Base-by-base conservation (phyloP, 2,329 filamentous ascomycete species). In the Microsporum canis region DNA sequence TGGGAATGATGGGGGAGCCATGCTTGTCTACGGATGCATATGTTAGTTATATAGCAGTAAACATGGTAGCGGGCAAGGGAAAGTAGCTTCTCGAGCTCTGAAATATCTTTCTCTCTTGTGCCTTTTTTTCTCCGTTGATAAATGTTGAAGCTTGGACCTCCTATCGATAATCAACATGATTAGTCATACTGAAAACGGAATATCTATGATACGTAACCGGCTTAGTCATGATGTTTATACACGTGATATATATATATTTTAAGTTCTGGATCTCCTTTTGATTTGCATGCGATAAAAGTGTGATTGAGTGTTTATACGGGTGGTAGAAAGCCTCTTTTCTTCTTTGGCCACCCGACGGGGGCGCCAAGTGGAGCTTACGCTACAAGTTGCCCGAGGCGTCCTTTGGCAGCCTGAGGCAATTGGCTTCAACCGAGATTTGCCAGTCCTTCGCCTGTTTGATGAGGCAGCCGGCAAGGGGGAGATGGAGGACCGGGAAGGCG, bases 1-100 rank as follows among this genome's bases (percentile, higher is more conserved):
- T 17, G 74, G 74, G 58, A 77, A 71, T 5, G 75, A 75, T 36
- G 76, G 76, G 38, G 76, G 76, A 60, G 62, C 60, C 62, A 63
- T 63, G n/a, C 31, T 55, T 34, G 17, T 55, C 8, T 10, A 23
- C 33, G 14, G 31, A 36, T 5, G 7, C 33, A 36, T n/a, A n/a
- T 43, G 2, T 55, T 14, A 23, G 31, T 17, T 34, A 55, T 55
- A 36, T 8, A 17, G 31, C 51, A 38, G 14, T 10, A 34, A 14
- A 36, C 51, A 55, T 55, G 29, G 51, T 23, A 36, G 31, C 33
- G 7, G 29, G 29, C 12, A 8, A 23, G 14, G n/a, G 14, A 8
- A 36, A n/a, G 14, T 6, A 43, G 39, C n/a, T 43, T 4, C 34
- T 43, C 5, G 29, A 34, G 51, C 14, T 55, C 14, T 33, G 23